Base-by-base conservation (phyloP, 2,329 filamentous ascomycete genomes). In the Claviceps africana region DNA sequence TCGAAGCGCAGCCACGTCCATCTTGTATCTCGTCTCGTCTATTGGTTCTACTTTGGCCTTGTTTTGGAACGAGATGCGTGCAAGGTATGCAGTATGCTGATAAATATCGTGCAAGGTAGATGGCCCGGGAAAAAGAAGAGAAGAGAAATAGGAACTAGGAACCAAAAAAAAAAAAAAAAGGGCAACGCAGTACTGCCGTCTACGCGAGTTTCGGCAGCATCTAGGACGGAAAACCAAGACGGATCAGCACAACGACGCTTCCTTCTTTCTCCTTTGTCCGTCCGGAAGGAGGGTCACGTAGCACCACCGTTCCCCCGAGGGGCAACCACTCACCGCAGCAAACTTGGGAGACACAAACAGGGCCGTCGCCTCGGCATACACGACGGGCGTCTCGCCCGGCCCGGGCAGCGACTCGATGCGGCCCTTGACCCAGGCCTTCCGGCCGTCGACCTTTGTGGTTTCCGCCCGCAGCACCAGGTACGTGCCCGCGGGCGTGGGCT, bases 361-460 rank as follows among this genome's bases (percentile, higher is more conserved):
- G 2, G 85, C 89, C 63, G 85, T 85, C 0, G 88, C 91, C 69
- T 94, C 87, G 8, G 85, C 88, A 54, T 96, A 67, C 47, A 90
- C 76, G 17, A 76, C 69, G 1, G 83, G 82, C 59, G 76, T 72
- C 67, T 83, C 77, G 9, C 80, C 79, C 35, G 59, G 71, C 72
- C 75, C 54, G 8, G 79, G 78, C 55, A 97, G 69, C 52, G 87
- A 83, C 76, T 95, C 89, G 60, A 97, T 83, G 59, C 81, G 79
- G 1, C 88, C 93, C 69, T 86, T 84, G 1, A 96, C 88, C 88
- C 88, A 96, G 13, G 89, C 91, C 72, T 97, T 97, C 56, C 93
- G 77, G 1, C 93, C 91, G 64, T 97, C 89, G 1, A 91, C 86
- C 71, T 85, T 90, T 10, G 79, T 83, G 21, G 90, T 95, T 64